A percentile compares a stretch with the other conserved stretches of the same genome.
Evolutionary conservation across 2,329 filamentous ascomycete species (phyloP).

Genomic region (Alternaria ethzedia): DNA sequence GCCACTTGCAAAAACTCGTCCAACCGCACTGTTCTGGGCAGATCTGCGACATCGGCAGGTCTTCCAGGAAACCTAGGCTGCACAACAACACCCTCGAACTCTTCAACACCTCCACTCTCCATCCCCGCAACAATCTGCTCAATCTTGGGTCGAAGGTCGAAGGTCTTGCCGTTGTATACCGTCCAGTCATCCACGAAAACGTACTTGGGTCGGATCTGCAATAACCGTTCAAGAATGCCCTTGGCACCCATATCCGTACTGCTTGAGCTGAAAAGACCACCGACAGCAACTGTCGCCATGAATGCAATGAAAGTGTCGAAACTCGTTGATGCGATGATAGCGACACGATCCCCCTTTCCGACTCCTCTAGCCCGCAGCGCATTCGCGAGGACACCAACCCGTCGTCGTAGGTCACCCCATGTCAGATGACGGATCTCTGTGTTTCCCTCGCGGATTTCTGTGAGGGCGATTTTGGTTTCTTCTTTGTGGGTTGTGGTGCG

Average conservation of each 20-base stretch:
- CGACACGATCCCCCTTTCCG: conserved; percentile 73
- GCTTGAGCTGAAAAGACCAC: conserved; percentile 76
- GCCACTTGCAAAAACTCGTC: conserved; percentile 51
- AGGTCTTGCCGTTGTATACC: conserved; percentile 77
- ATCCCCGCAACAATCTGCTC: conserved; percentile 68
- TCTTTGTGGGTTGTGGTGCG: conserved; percentile 69
- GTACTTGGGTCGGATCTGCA: conserved; percentile 77
- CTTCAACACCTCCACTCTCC: conserved; percentile 59
- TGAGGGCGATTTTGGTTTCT: conserved; percentile 72
- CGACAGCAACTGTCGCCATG: conserved; percentile 72
- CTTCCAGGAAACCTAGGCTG: conserved; percentile 68
- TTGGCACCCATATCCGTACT: conserved; percentile 85
- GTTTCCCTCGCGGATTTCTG: conserved; percentile 73
- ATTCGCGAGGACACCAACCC: conserved; percentile 66
- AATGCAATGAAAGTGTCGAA: conserved; percentile 76
- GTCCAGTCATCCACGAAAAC: conserved; percentile 85
- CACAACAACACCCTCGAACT: conserved; percentile 69
- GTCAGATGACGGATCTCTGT: conserved; percentile 61
- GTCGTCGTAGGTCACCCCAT: conserved; percentile 69
- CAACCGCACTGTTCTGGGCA: conserved; percentile 58
- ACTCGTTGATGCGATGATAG: conserved; percentile 76
- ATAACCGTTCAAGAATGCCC: conserved; percentile 74
- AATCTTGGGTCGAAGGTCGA: conserved; percentile 78
- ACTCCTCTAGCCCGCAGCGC: conserved; percentile 73
- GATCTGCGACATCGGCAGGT: conserved; percentile 63